phyloP scores from a whole-genome alignment of 2,329 filamentous ascomycete genomes.

The Talaromyces albobiverticillius region DNA sequence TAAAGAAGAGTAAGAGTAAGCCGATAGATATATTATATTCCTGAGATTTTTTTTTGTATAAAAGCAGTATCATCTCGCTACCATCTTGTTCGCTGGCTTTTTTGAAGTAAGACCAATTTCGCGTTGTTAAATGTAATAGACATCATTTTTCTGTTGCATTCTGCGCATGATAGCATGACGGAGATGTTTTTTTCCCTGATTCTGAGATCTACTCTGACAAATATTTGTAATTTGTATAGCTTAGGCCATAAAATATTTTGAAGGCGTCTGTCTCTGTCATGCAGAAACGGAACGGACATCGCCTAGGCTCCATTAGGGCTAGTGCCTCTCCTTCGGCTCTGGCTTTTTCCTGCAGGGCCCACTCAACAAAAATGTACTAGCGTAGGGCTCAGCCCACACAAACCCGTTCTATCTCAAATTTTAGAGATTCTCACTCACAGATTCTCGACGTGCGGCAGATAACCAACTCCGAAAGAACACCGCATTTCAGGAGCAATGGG shows the following conservation, averaged over 20 bases:
- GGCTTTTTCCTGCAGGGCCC: background rate
- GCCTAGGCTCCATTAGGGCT: background rate
- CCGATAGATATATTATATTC: background rate
- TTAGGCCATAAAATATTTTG: too few relatives aligned
- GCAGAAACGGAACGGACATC: too few relatives aligned
- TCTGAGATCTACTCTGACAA: too few relatives aligned
- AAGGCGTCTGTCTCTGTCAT: too few relatives aligned
- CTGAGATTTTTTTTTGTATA: constrained; percentile 11
- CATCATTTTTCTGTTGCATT: background rate
- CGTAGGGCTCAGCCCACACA: constrained; percentile 46
- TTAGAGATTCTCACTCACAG: constrained; percentile 36
- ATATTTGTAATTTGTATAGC: too few relatives aligned
- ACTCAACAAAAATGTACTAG: constrained; percentile 28
- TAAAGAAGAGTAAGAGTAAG: constrained; percentile 26
- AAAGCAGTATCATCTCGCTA: background rate
- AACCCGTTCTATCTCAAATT: constrained; percentile 38
- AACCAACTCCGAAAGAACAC: constrained; percentile 36
- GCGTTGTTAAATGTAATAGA: background rate
- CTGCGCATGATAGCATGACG: too few relatives aligned
- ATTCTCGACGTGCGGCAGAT: constrained; percentile 39
- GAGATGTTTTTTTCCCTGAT: too few relatives aligned
- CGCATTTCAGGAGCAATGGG: constrained; percentile 45
- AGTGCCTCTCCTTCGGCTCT: constrained; percentile 5
- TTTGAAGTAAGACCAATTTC: background rate
- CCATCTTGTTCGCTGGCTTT: too few relatives aligned